phyloP scores from a whole-genome alignment of 768 basidiomycete genomes.

The Tricholoma saponaceum region DNA sequence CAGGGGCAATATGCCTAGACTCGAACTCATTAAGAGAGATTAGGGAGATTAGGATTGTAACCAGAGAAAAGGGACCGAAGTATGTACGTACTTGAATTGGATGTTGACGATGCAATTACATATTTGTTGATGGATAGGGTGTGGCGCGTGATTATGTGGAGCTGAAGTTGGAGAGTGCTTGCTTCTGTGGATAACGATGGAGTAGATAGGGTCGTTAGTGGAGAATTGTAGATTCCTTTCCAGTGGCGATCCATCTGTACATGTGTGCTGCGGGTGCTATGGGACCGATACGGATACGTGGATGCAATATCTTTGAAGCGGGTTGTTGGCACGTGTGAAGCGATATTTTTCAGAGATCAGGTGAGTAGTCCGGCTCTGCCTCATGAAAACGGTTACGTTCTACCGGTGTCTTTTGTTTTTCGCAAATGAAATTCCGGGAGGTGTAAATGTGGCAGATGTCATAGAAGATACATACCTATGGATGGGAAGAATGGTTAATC shows the following conservation, averaged over 20 bases:
- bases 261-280: too few relatives aligned
- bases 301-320: not conserved
- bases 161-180: not conserved
- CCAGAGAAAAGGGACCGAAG: not conserved
- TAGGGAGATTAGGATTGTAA: not conserved
- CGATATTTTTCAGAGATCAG: not conserved
- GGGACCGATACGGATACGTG: too few relatives aligned
- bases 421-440: not conserved
- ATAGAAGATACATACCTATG: not conserved
- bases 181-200: not conserved
- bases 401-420: not conserved
- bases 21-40: not conserved
- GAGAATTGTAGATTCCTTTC: too few relatives aligned
- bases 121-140: not conserved
- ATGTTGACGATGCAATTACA: not conserved
- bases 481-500: not conserved
- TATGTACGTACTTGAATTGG: not conserved
- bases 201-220: not conserved
- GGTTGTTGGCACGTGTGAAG: not conserved
- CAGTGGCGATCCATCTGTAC: too few relatives aligned
- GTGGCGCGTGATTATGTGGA: not conserved
- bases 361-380: not conserved
- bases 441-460: not conserved
- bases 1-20: not conserved
- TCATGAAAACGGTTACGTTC: not conserved